Percentiles rank a stretch among this genome's conserved stretches.
These are phyloP conservation scores for Debaryomyces fabryi DNA, from an alignment of 1,139 yeast species.

Conservation along the genomic window DNA sequence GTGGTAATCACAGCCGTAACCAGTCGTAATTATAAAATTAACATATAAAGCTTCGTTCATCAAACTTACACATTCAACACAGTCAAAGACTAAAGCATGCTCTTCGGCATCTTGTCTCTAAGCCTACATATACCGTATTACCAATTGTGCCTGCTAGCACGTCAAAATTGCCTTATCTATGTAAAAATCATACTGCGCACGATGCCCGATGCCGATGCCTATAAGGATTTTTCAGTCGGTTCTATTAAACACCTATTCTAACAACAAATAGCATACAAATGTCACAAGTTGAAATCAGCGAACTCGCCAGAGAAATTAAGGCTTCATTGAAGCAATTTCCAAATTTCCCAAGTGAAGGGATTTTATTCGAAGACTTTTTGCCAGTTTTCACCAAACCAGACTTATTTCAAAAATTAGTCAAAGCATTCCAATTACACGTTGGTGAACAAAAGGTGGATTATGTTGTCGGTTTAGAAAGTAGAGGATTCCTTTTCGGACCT, in stretches of 20 bases:
- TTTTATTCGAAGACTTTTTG: slow-evolving; percentile 90
- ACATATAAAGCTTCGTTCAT: too few relatives aligned
- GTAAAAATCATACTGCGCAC: slow-evolving; percentile 4
- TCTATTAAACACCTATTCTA: background rate
- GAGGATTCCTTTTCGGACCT: slow-evolving; percentile 97
- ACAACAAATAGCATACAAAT: background rate
- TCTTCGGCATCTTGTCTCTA: background rate
- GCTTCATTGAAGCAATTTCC: slow-evolving; percentile 79
- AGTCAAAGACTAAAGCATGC: background rate
- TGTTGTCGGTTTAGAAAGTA: slow-evolving; percentile 91
- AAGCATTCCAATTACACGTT: slow-evolving; percentile 78
- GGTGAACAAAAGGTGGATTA: slow-evolving; percentile 75
- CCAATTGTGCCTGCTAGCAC: background rate
- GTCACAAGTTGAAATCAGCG: slow-evolving; percentile 29
- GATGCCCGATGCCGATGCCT: background rate
- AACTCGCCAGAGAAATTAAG: slow-evolving; percentile 61
- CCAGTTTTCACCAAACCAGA: slow-evolving; percentile 88
- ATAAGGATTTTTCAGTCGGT: background rate
- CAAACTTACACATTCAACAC: background rate
- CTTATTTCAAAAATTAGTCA: slow-evolving; percentile 76
- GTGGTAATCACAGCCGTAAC: background rate
- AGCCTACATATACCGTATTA: background rate
- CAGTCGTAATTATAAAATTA: background rate
- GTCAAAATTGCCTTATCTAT: slow-evolving; percentile 1
- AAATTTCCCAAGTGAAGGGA: slow-evolving; percentile 92